Base-by-base conservation (phyloP, 1,139 yeast species). In the Scheffersomyces segobiensis region DNA sequence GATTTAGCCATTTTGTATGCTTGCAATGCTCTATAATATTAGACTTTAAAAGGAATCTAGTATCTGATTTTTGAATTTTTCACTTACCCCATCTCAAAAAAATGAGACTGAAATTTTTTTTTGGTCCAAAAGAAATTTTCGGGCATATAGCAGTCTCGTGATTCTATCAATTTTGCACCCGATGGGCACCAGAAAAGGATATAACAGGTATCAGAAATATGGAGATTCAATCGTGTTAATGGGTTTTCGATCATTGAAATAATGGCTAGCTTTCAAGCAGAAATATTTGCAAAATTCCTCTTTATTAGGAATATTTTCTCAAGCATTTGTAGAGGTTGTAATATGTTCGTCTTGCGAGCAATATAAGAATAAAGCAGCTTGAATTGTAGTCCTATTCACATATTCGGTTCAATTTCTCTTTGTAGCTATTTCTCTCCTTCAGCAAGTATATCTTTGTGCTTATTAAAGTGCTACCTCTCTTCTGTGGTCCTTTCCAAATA, bases 1-100 rank as follows among this genome's bases (percentile, higher is more conserved):
- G 75, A 60, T 64, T 72, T 73, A 65, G 77, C 78, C 78, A 74
- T 74, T 63, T 56, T 62, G 26, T 48, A 21, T 48, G 42, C 12
- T 32, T 10, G 42, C 42, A 32, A 32, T 32, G 42, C 42, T 32
- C 42, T 10, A 32, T 32, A 10, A 32, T 7, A 32, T 14, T 32
- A 32, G 42, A 46, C 51, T 53, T 46, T 14, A 50, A 26, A 53
- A 54, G 50, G 50, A 54, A 54, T 50, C 26, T 54, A 54, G 57
- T 59, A 60, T 56, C 54, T 56, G 42, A 24, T 52, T 56, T 56
- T 56, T 56, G 52, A 48, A 48, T 20, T 48, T 48, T 48, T 20
- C 24, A 20, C 24, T 24, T 48, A 48, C 50, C 50, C 50, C 50
- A 48, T 48, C 50, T 48, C 50, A 48, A 48, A 48, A 48, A 48